Base-by-base conservation (phyloP, 1,139 yeast species). In the Suhomyces wounanorum region DNA sequence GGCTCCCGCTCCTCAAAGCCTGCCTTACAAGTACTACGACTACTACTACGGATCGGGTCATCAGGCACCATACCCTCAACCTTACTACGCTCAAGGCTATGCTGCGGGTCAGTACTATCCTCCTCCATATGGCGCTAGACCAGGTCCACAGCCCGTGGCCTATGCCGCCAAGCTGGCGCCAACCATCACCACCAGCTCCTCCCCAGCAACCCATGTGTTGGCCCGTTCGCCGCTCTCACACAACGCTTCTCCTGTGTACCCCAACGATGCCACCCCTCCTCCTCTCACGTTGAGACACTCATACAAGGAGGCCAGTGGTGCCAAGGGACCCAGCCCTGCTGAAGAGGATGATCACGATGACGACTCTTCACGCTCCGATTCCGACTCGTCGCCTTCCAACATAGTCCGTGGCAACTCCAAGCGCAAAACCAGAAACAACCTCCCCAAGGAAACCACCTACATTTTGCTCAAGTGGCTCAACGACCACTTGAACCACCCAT, bases 361-460 rank as follows among this genome's bases (percentile, higher is more conserved):
- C 35, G 55, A 52, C 37, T 48, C 49, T 9, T 30, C 25, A 11
- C 35, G 45, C 11, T 43, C 45, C 9, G 49, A 45, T 40, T 42
- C 47, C 14, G 52, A 49, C 52, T 47, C 50, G 31, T 39, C 44
- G 13, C 49, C 50, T 2, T 35, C 36, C 48, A 28, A 50, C 14
- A 40, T 48, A 17, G 40, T 39, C n/a, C 51, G 47, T 11, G 58
- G 57, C 31, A 52, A 52, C 49, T 45, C 54, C 38, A 59, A 59
- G 52, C 52, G 66, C 44, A 81, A 81, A 57, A 82, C 94, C 40
- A 78, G 96, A 47, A 84, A 84, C 53, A 92, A 92, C 66, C 75
- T 94, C 55, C 98, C 99, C 16, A 86, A 91, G 62, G 92, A 86
- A 57, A 92, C 96, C 1, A 92, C 97, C 3, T 84, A 83, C 56